Evolutionary conservation across 257 asterid genomes (phyloP).

Genomic region (Scutellaria galericulata): DNA sequence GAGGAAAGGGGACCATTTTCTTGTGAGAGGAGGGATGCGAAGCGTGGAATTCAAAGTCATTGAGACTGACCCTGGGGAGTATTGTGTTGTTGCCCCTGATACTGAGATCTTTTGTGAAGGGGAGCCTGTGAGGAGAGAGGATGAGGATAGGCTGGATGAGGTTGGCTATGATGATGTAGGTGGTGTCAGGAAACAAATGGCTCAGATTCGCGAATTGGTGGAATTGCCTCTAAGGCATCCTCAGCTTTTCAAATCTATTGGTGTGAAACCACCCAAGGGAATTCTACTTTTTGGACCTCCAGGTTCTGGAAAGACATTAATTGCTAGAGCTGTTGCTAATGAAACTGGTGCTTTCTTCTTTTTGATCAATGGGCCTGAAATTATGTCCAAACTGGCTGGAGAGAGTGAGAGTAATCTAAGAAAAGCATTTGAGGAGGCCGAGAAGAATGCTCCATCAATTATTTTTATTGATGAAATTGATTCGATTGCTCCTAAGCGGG

Average conservation of each 20-base stretch:
- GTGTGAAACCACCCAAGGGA: conserved; percentile 66
- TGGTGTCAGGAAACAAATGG: conserved; percentile 66
- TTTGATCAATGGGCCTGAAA: conserved; percentile 60
- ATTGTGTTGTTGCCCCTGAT: conserved; percentile 65
- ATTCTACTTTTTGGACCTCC: conserved; percentile 64
- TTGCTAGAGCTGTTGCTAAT: conserved; percentile 62
- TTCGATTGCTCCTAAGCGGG: conserved; percentile 63
- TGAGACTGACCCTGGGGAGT: conserved; percentile 64
- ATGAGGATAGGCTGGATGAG: conserved; percentile 60
- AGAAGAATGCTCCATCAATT: conserved; percentile 62
- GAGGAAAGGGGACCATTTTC: conserved; percentile 64
- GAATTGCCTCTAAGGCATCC: conserved; percentile 65
- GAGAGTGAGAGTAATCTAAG: conserved; percentile 67
- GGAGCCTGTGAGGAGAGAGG: conserved; percentile 60
- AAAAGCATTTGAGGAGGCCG: conserved; percentile 68
- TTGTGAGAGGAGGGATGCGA: conserved; percentile 63
- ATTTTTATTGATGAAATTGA: conserved; percentile 59
- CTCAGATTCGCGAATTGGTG: conserved; percentile 60
- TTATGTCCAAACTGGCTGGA: conserved; percentile 65
- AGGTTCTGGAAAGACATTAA: conserved; percentile 61
- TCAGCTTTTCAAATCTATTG: conserved; percentile 62
- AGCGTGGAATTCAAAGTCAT: conserved; percentile 58
- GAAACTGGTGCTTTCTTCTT: conserved; percentile 68
- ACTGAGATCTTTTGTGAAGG: conserved; percentile 68
- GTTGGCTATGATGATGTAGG: conserved; percentile 65